These are phyloP conservation scores for Petasospora fabianii DNA, from an alignment of 1,139 yeast species.

Conservation along the genomic window DNA sequence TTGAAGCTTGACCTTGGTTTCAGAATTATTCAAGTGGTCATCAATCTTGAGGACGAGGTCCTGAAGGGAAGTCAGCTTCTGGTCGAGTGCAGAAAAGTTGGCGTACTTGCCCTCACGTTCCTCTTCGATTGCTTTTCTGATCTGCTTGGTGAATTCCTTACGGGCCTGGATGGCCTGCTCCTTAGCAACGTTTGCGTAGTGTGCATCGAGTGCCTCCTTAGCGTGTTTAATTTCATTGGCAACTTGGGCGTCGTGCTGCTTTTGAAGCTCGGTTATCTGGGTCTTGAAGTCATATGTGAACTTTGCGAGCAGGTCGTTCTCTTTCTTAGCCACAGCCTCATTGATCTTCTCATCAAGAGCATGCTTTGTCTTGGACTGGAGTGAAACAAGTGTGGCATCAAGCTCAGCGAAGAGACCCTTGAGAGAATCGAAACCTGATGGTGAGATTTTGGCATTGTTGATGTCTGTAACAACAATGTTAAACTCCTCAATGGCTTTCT, in stretches of 20 bases:
- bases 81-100: slow-evolving; percentile 56
- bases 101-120: slow-evolving; percentile 84
- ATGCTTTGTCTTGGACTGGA: slow-evolving; percentile 15
- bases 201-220: slow-evolving; percentile 61
- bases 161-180: slow-evolving; percentile 71
- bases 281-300: slow-evolving; percentile 55
- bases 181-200: slow-evolving; percentile 74
- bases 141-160: slow-evolving; percentile 61
- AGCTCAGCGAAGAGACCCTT: slow-evolving; percentile 14
- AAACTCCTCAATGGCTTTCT: slow-evolving; percentile 31
- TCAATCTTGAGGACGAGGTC: slow-evolving; percentile 57
- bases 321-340: slow-evolving; percentile 28
- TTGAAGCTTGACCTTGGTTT: slow-evolving; percentile 54
- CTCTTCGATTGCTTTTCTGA: slow-evolving; percentile 61
- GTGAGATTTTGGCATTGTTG: slow-evolving; percentile 26
- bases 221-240: slow-evolving; percentile 66
- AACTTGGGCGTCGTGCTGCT: slow-evolving; percentile 58
- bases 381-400: slow-evolving; percentile 14
- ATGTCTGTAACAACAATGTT: slow-evolving; percentile 33
- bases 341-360: slow-evolving; percentile 25
- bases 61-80: slow-evolving; percentile 57
- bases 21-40: slow-evolving; percentile 50
- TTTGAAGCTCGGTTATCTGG: slow-evolving; percentile 62
- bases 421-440: slow-evolving; percentile 15
- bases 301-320: slow-evolving; percentile 38